Evolutionary conservation across 352 stramenopile species (phyloP).

Genomic region (Phytophthora aleatoria): DNA sequence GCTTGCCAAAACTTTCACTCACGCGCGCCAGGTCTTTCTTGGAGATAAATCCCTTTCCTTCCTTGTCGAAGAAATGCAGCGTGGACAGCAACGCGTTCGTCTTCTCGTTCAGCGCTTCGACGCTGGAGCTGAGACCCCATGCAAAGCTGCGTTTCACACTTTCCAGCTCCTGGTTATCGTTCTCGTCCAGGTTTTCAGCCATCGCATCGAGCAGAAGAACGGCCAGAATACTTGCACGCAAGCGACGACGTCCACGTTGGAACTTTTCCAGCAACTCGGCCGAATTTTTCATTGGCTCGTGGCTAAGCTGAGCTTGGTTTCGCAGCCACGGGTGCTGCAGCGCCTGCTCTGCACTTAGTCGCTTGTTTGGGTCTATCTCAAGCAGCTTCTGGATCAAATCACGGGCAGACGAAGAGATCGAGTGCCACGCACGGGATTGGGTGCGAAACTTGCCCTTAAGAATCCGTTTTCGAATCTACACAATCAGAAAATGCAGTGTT

Average conservation of each 20-base stretch:
- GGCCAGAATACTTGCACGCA: conserved; percentile 80
- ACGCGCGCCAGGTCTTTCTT: conserved; percentile 78
- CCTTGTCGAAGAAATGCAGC: conserved; percentile 76
- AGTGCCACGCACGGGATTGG: conserved; percentile 74
- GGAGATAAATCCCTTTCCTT: conserved; percentile 84
- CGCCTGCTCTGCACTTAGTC: conserved; percentile 69
- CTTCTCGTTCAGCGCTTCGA: conserved; percentile 70
- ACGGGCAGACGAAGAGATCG: conserved; percentile 62
- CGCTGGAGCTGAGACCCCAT: conserved; percentile 76
- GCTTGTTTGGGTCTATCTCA: conserved; percentile 62
- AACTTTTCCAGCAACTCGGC: conserved; percentile 81
- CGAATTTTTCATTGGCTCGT: conserved; percentile 65
- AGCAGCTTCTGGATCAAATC: conserved; percentile 81
- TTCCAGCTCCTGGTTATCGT: conserved; percentile 38
- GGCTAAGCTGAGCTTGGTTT: conserved; percentile 58
- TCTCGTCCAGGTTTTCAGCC: conserved; percentile 47
- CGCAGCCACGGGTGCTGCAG: conserved; percentile 76
- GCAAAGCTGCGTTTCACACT: conserved; percentile 53
- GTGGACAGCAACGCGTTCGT: conserved; percentile 70
- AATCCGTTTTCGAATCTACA: conserved; percentile 79
- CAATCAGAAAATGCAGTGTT: not conserved
- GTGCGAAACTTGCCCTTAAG: conserved; percentile 77
- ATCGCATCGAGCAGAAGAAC: conserved; percentile 73
- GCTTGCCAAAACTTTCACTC: conserved; percentile 69
- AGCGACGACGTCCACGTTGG: conserved; percentile 69